Conservation (phyloP, 257 asterid species). For the Rauvolfia tetraphylla region DNA sequence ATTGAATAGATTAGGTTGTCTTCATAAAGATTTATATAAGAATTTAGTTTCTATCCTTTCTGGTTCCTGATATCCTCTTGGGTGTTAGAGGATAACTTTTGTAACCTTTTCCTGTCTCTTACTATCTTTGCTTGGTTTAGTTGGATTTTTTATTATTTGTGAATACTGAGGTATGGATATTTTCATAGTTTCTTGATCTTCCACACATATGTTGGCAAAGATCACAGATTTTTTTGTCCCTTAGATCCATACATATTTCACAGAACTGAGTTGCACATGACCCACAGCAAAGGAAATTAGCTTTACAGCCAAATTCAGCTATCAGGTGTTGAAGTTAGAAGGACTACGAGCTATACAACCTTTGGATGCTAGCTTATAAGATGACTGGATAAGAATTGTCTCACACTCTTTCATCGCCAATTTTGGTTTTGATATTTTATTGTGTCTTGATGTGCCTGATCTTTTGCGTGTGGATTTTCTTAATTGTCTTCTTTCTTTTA, state of each 20-base stretch:
- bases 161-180: neutral
- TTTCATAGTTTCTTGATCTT: neutral
- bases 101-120: neutral
- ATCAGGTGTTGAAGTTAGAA: neutral
- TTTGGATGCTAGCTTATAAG: neutral
- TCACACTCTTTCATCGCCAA: neutral
- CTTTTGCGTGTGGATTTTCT: conserved; percentile 8
- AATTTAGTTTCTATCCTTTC: neutral
- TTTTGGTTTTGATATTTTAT: neutral
- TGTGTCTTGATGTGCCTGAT: neutral
- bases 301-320: neutral
- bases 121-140: neutral
- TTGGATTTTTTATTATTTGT: neutral
- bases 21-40: neutral
- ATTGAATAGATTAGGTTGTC: neutral
- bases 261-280: neutral
- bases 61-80: neutral
- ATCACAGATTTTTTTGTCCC: neutral
- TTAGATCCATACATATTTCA: neutral
- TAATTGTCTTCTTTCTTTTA: conserved; percentile 21
- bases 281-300: neutral
- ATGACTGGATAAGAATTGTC: neutral
- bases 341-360: neutral
- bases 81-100: neutral
- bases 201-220: too few relatives aligned